Conservation (phyloP, 306 rosid genomes). For the Cercis canadensis region DNA sequence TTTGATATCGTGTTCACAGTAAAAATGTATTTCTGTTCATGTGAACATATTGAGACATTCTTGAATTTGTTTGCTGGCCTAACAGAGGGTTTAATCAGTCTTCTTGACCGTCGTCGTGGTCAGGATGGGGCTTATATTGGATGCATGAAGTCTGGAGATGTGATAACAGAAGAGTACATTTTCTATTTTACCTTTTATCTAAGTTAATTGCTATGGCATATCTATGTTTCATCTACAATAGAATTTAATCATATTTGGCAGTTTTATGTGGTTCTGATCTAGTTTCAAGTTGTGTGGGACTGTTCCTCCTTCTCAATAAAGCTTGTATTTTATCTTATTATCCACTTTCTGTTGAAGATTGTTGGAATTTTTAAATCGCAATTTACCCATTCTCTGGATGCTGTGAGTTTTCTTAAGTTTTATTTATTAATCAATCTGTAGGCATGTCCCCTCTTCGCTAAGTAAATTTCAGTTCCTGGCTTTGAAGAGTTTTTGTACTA, state of each 20-base stretch:
- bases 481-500: slow-evolving; percentile 11
- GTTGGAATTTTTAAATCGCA: not conserved
- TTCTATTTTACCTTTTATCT: slow-evolving; percentile 38
- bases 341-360: slow-evolving; percentile 6
- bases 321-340: slow-evolving; percentile 8
- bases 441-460: slow-evolving; percentile 19
- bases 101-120: slow-evolving; percentile 93
- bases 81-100: slow-evolving; percentile 84
- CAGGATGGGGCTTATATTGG: slow-evolving; percentile 91
- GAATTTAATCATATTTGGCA: not conserved
- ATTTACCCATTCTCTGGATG: slow-evolving; percentile 1
- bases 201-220: slow-evolving; percentile 27
- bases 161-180: slow-evolving; percentile 84
- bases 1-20: slow-evolving; percentile 20
- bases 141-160: slow-evolving; percentile 99
- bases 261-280: slow-evolving; percentile 16
- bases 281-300: slow-evolving; percentile 16
- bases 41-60: slow-evolving; percentile 33
- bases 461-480: slow-evolving; percentile 20
- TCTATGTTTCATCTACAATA: slow-evolving; percentile 15
- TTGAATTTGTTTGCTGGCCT: slow-evolving; percentile 39
- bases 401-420: slow-evolving; percentile 15
- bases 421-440: not conserved
- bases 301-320: slow-evolving; percentile 23
- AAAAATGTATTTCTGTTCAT: not conserved